Conservation (phyloP, 768 basidiomycete species). For the Mycena albidolilacea region DNA sequence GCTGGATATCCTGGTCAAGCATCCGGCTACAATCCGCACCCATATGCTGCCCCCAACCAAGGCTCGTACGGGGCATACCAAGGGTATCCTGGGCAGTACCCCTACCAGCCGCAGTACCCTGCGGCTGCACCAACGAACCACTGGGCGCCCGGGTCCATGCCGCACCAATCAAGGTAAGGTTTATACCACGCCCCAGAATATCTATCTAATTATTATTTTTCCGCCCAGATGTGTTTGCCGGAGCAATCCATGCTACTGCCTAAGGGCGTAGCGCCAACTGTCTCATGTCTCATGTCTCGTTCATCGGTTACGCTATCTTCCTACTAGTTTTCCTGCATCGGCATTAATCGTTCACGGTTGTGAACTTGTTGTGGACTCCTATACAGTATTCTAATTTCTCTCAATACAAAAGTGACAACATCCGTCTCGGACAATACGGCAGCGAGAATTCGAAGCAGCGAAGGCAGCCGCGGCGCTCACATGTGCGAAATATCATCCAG, state of each 20-base stretch:
- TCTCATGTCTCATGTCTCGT: neutral
- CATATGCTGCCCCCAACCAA: neutral
- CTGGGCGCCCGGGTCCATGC: slow-evolving; percentile 17
- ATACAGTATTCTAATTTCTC: slow-evolving; percentile 17
- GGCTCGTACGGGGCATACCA: neutral
- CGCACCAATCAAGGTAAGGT: slow-evolving; percentile 22
- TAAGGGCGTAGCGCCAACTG: slow-evolving; percentile 9
- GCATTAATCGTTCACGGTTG: slow-evolving; percentile 19
- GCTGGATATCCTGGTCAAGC: neutral
- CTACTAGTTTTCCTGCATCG: neutral
- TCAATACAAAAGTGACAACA: neutral
- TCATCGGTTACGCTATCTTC: slow-evolving; percentile 5
- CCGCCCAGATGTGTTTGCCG: slow-evolving; percentile 20
- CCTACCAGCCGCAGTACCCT: neutral
- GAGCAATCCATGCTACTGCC: neutral
- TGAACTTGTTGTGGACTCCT: slow-evolving; percentile 2
- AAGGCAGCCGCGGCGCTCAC: slow-evolving; percentile 4
- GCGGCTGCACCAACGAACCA: neutral
- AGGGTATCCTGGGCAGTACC: slow-evolving; percentile 11
- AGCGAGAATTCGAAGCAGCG: slow-evolving; percentile 32
- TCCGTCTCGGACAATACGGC: slow-evolving; percentile 7
- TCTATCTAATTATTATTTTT: neutral
- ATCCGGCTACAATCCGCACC: neutral
- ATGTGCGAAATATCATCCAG: neutral
- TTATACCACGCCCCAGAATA: too few relatives aligned